A percentile compares a stretch with the other conserved stretches of the same genome.
Conservation (phyloP, 176 grass and related monocot species). For the Carex pumila region DNA sequence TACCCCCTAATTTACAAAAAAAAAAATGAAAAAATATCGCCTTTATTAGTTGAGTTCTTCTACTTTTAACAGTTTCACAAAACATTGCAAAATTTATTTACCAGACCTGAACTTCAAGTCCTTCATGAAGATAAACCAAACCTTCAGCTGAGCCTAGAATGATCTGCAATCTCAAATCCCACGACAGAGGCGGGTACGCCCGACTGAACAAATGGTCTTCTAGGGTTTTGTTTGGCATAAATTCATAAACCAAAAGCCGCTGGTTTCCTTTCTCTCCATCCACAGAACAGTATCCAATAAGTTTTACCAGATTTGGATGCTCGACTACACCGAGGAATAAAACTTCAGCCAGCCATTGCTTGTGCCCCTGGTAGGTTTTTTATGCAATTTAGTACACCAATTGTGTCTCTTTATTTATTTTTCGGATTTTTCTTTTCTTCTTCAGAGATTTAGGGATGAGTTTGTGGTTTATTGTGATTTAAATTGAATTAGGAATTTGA, state of each 20-base stretch:
- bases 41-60: neutral
- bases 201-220: conserved; percentile 87
- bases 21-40: too few species aligned
- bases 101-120: conserved; percentile 63
- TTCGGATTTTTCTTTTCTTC: neutral
- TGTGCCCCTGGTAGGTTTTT: conserved; percentile 52
- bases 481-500: neutral
- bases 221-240: conserved; percentile 81
- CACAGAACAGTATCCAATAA: conserved; percentile 72
- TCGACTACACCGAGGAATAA: conserved; percentile 78
- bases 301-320: conserved; percentile 79
- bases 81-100: neutral
- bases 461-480: neutral
- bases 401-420: neutral
- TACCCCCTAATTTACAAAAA: neutral
- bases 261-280: conserved; percentile 49
- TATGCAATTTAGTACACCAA: neutral
- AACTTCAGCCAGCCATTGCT: conserved; percentile 86
- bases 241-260: conserved; percentile 78
- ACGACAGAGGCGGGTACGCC: conserved; percentile 41
- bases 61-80: neutral
- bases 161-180: conserved; percentile 64
- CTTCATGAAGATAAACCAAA: conserved; percentile 60
- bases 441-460: neutral
- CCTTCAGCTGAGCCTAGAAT: conserved; percentile 54